Base-by-base conservation (phyloP, 1,284 basidiomycete genomes). In the Sporisorium sorghi region DNA sequence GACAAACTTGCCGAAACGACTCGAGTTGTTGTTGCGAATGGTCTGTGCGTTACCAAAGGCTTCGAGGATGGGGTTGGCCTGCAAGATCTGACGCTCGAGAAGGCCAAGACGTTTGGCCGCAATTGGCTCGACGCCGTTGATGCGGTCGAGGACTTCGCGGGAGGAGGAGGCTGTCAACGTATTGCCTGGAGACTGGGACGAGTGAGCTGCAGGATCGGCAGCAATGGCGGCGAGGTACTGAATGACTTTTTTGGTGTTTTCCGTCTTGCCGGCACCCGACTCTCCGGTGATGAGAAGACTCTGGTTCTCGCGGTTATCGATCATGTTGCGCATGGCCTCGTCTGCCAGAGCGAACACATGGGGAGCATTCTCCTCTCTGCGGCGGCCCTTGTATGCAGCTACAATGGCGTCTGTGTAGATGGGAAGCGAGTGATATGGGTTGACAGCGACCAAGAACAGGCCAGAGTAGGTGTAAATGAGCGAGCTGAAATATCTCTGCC, bases 171-270 rank as follows among this genome's bases (percentile, higher is more conserved):
- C 55, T 35, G 54, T 73, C 51, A 76, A 48, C 32, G 76, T 50
- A 58, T 79, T 68, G 17, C 73, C 52, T 11, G 68, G 52, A 8
- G 73, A 76, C 19, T 65, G 64, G 8, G 70, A 60, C 35, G 37
- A 40, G 26, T 58, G 30, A n/a, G 69, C 68, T 21, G 72, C 51
- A 4, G 70, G 69, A 52, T 84, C 83, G 17, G 92, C 91, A 4
- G 97, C 97, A 75, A 98, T 97, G 11, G 97, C 94, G 0, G 97
- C 96, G 33, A 99, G 90, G 85, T 99, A 99, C 85, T 99, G 97
- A 64, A 99, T 99, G 81, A 99, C 96, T 84, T 98, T 98, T 88
- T 99, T 99, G 15, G 97, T 99, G 86, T 96, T 99, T 85, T 99
- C 97, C 1, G 97, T 99, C 88, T 99, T 99, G 47, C 97, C 97